These are phyloP conservation scores for Entelexis sorbosivorans DNA, from an alignment of 1,139 yeast genomes.

Conservation along the genomic window DNA sequence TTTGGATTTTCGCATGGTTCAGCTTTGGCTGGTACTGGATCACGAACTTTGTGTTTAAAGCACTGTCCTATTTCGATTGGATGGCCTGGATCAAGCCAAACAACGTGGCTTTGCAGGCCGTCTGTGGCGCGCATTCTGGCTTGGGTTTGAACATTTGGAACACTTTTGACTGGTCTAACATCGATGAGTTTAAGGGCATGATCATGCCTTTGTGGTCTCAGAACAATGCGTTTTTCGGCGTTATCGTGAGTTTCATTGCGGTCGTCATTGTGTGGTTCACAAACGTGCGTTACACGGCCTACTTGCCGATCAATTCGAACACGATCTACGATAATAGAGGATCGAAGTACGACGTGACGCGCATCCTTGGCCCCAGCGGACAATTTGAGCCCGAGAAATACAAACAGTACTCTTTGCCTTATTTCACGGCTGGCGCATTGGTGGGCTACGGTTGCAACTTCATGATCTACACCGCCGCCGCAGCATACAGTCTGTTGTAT, in stretches of 20 bases:
- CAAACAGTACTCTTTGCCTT: conserved; percentile 39
- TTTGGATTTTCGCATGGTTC: conserved; percentile 29
- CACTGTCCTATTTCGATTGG: conserved; percentile 23
- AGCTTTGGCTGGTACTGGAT: conserved; percentile 34
- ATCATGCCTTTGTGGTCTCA: conserved; percentile 37
- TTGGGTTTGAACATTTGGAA: conserved; percentile 36
- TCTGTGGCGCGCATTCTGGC: conserved; percentile 41
- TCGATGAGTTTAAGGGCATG: conserved; percentile 27
- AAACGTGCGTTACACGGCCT: conserved; percentile 41
- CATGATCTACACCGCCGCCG: conserved; percentile 46
- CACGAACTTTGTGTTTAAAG: conserved; percentile 22
- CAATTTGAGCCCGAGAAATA: conserved; percentile 28
- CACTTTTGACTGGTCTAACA: conserved; percentile 42
- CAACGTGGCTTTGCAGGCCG: conserved; percentile 39
- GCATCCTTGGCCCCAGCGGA: conserved; percentile 30
- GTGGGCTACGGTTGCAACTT: conserved; percentile 48
- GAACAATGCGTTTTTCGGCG: conserved; percentile 35
- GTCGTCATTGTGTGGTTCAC: conserved; percentile 38
- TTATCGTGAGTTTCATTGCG: conserved; percentile 34
- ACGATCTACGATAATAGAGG: conserved; percentile 41
- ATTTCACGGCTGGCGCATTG: conserved; percentile 44
- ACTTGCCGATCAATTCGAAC: conserved; percentile 44
- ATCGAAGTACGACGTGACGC: conserved; percentile 34
- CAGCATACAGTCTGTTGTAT: conserved; percentile 34
- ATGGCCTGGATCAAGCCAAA: conserved; percentile 25